These are phyloP conservation scores for Amaranthus cruentus DNA, from an alignment of 148 eudicot species.

Conservation along the genomic window DNA sequence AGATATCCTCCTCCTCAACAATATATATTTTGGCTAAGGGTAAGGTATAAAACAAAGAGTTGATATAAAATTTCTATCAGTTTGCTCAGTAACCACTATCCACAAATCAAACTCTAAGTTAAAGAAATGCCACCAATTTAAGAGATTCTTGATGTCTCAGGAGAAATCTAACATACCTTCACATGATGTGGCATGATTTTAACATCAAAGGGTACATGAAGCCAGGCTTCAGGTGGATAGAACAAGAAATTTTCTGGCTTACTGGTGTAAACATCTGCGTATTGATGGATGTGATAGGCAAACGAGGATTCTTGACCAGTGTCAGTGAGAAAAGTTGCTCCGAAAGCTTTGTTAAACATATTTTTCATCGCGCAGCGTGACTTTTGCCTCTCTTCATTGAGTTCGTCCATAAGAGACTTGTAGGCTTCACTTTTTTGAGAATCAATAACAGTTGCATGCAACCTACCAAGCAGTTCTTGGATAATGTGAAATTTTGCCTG, in stretches of 20 bases:
- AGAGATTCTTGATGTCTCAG: not conserved
- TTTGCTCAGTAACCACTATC: not conserved
- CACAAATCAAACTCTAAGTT: not conserved
- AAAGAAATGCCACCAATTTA: not conserved
- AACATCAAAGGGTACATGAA: conserved; percentile 78
- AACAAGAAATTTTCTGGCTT: conserved; percentile 89
- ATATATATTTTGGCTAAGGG: not conserved
- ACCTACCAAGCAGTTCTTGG: conserved; percentile 92
- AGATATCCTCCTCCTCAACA: not conserved
- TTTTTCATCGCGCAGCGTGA: conserved; percentile 69
- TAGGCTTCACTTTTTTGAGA: conserved; percentile 54
- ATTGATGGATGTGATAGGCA: conserved; percentile 88
- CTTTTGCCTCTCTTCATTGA: conserved; percentile 76
- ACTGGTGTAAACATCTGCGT: conserved; percentile 96
- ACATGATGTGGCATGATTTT: conserved; percentile 99
- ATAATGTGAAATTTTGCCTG: conserved; percentile 94
- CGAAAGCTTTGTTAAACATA: conserved; percentile 90
- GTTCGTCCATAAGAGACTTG: conserved; percentile 61
- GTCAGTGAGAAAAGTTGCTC: conserved; percentile 94
- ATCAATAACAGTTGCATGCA: conserved; percentile 60
- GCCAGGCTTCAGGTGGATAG: conserved; percentile 90
- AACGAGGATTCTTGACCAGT: conserved; percentile 95
- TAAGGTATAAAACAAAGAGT: not conserved
- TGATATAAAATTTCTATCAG: not conserved
- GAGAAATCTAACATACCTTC: conserved; percentile 48